phyloP scores from a whole-genome alignment of 148 eudicot species.

The Nepenthes gracilis region DNA sequence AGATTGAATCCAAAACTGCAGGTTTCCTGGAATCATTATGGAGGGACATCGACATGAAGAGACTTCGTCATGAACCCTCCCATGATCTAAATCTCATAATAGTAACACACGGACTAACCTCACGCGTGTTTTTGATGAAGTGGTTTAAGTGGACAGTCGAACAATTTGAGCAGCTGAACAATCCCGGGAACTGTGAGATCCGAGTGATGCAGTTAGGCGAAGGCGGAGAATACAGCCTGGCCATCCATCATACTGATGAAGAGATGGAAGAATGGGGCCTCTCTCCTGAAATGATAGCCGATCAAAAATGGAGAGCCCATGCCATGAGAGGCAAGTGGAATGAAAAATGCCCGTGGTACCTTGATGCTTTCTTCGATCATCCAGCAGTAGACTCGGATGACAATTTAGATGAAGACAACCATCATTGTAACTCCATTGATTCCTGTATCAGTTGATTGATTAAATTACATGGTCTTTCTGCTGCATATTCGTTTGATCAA shows the following conservation, averaged over 20 bases:
- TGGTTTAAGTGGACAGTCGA: constrained; percentile 97
- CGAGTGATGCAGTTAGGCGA: constrained; percentile 63
- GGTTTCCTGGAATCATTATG: constrained; percentile 90
- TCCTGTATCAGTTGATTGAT: too few relatives aligned
- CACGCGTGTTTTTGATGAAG: constrained; percentile 73
- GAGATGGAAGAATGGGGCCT: constrained; percentile 77
- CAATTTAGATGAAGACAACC: constrained; percentile 16
- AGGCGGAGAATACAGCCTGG: constrained; percentile 80
- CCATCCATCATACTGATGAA: constrained; percentile 58
- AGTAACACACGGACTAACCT: constrained; percentile 69
- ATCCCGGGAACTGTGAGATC: constrained; percentile 55
- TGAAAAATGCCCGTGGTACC: constrained; percentile 64
- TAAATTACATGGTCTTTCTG: too few relatives aligned
- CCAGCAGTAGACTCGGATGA: constrained; percentile 29
- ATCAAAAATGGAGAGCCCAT: constrained; percentile 57
- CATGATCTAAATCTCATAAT: constrained; percentile 69
- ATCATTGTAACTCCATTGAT: constrained; percentile 7
- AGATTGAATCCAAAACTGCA: constrained; percentile 23
- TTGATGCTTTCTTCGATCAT: constrained; percentile 61
- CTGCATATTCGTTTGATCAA: too few relatives aligned
- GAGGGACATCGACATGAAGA: constrained; percentile 91
- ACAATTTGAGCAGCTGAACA: constrained; percentile 64
- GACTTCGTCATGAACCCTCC: constrained; percentile 40
- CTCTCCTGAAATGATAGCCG: constrained; percentile 75
- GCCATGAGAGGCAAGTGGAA: constrained; percentile 49